Percentiles rank a stretch among this genome's conserved stretches.
Evolutionary conservation across 1,284 basidiomycete species (phyloP).

Genomic region (Thelephora terrestris): DNA sequence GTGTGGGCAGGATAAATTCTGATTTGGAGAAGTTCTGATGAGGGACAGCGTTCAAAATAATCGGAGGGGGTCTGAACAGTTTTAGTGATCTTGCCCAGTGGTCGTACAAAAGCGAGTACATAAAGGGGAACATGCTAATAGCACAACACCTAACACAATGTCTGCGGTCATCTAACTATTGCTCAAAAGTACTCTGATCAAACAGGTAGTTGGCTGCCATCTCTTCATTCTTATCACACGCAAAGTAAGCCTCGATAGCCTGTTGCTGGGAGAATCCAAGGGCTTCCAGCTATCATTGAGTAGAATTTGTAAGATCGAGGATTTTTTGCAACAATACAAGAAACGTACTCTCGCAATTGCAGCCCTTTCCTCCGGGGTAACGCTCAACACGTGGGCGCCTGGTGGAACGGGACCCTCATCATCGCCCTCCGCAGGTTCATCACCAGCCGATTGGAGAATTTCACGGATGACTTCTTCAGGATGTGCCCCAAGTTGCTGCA

Average conservation of each 20-base stretch:
- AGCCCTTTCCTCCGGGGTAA: conserved; percentile 77
- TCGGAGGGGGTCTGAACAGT: no score
- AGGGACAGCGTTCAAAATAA: no score
- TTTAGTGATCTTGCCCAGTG: no score
- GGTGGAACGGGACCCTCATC: conserved; percentile 46
- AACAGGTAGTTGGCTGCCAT: conserved; percentile 89
- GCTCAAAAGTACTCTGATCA: conserved; percentile 28
- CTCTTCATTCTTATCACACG: conserved; percentile 94
- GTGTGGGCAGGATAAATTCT: no score
- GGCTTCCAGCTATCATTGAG: conserved; percentile 52
- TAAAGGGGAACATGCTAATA: no score
- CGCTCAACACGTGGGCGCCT: conserved; percentile 60
- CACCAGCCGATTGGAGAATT: background rate
- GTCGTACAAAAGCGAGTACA: no score
- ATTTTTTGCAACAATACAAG: conserved; percentile 6
- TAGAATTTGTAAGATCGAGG: conserved; percentile 3
- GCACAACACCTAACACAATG: background rate
- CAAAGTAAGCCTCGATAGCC: conserved; percentile 81
- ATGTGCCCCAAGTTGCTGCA: conserved; percentile 53
- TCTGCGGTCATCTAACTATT: background rate
- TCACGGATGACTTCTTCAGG: conserved; percentile 60
- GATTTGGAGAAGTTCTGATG: no score
- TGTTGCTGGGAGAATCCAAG: conserved; percentile 78
- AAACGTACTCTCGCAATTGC: conserved; percentile 76
- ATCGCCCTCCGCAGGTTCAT: conserved; percentile 22